Conservation (phyloP, 768 basidiomycete genomes). For the Cubamyces sp. region DNA sequence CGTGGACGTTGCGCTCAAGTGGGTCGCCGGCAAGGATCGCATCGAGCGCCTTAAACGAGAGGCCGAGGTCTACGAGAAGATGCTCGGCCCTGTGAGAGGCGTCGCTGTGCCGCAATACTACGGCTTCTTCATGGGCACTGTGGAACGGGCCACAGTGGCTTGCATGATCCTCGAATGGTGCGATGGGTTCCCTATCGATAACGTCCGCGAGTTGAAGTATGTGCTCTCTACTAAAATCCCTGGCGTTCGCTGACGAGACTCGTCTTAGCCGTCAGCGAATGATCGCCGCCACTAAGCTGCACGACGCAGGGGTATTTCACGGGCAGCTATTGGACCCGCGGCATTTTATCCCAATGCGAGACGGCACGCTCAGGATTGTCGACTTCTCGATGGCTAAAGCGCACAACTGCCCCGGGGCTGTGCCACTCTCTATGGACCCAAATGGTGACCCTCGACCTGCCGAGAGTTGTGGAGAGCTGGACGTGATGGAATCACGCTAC, state of each 20-base stretch:
- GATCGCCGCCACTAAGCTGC: slow-evolving; percentile 40
- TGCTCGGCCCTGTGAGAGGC: slow-evolving; percentile 42
- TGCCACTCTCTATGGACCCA: slow-evolving; percentile 4
- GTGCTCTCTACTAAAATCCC: slow-evolving; percentile 1
- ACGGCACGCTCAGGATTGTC: slow-evolving; percentile 39
- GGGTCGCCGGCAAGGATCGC: slow-evolving; percentile 17
- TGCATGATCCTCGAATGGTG: slow-evolving; percentile 49
- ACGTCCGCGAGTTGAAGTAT: slow-evolving; percentile 23
- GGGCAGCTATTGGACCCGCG: slow-evolving; percentile 35
- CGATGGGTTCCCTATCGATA: slow-evolving; percentile 20
- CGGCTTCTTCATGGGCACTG: slow-evolving; percentile 40
- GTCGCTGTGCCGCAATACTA: slow-evolving; percentile 43
- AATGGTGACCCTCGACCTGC: slow-evolving; percentile 5
- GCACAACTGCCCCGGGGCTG: slow-evolving; percentile 34
- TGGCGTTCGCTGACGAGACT: too few relatives aligned
- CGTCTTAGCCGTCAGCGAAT: slow-evolving; percentile 37
- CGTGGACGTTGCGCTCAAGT: slow-evolving; percentile 26
- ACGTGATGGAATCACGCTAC: slow-evolving; percentile 20
- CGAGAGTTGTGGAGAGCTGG: slow-evolving; percentile 21
- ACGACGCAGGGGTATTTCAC: slow-evolving; percentile 43
- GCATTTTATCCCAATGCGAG: slow-evolving; percentile 27
- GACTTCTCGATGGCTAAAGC: slow-evolving; percentile 40
- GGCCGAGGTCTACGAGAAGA: slow-evolving; percentile 39
- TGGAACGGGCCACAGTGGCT: slow-evolving; percentile 33
- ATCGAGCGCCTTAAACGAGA: slow-evolving; percentile 38